A percentile compares a stretch with the other conserved stretches of the same genome.
These are phyloP conservation scores for Protostelium mycophagum DNA, from an alignment of 78 protist genomes.

Conservation along the genomic window DNA sequence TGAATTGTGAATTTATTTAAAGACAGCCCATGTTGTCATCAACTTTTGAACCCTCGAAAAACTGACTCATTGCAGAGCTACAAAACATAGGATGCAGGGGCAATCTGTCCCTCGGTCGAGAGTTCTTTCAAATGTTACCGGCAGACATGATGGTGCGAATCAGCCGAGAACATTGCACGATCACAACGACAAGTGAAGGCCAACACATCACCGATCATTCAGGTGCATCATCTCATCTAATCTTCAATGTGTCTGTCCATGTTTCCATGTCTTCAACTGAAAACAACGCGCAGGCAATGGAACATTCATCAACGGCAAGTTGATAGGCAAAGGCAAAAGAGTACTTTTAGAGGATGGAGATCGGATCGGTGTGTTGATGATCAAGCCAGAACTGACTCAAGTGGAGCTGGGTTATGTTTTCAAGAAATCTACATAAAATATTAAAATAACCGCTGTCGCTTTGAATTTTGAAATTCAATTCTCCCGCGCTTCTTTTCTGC, in stretches of 20 bases:
- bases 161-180: neutral
- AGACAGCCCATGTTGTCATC: neutral
- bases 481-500: too few species aligned
- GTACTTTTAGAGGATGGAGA: neutral
- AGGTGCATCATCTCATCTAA: neutral
- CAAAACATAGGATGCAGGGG: neutral
- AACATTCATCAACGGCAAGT: neutral
- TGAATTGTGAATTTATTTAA: too few species aligned
- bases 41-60: too few species aligned
- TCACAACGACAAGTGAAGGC: neutral
- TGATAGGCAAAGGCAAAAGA: neutral
- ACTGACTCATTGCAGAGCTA: too few species aligned
- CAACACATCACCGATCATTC: neutral
- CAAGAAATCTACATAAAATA: too few species aligned
- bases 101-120: neutral
- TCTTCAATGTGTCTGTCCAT: neutral
- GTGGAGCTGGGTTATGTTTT: neutral
- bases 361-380: neutral
- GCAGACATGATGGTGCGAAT: neutral
- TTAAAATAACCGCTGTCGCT: too few species aligned
- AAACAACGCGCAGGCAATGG: neutral
- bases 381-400: neutral
- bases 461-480: too few species aligned
- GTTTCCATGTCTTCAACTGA: neutral
- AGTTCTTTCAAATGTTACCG: neutral